These are phyloP conservation scores for Blepharisma stoltei DNA, from an alignment of 73 alveolate genomes.

Conservation along the genomic window DNA sequence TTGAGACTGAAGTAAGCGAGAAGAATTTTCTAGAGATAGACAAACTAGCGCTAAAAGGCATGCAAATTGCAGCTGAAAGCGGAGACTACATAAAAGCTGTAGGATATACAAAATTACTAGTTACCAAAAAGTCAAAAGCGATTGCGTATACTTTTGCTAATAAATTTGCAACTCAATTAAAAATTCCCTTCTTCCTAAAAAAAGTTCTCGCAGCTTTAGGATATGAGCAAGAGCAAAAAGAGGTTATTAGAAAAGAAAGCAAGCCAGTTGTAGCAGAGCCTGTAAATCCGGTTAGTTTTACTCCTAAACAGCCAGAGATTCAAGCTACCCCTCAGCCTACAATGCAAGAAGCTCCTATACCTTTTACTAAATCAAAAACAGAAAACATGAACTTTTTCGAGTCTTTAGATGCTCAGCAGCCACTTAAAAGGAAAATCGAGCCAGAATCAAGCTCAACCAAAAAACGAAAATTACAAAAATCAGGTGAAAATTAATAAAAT, in stretches of 20 bases:
- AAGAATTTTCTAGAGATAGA: constrained; percentile 43
- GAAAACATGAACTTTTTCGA: not conserved
- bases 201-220: not conserved
- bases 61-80: constrained; percentile 30
- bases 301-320: too few species aligned
- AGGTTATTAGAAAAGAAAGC: not conserved
- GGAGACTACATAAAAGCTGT: constrained; percentile 43
- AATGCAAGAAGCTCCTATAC: constrained; percentile 18
- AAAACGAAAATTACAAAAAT: too few species aligned
- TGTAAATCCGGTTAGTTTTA: too few species aligned
- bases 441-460: too few species aligned
- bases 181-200: not conserved
- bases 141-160: too few species aligned
- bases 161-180: not conserved
- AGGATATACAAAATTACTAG: constrained; percentile 34
- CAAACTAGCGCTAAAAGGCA: constrained; percentile 33
- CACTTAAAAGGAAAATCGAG: not conserved
- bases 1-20: constrained; percentile 24
- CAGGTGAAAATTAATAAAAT: too few species aligned
- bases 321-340: not conserved
- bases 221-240: not conserved
- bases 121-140: constrained; percentile 15
- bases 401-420: not conserved
- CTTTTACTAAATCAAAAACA: not conserved
- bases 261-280: not conserved